phyloP scores from a whole-genome alignment of 2,329 filamentous ascomycete species.

The Exophiala spinifera region DNA sequence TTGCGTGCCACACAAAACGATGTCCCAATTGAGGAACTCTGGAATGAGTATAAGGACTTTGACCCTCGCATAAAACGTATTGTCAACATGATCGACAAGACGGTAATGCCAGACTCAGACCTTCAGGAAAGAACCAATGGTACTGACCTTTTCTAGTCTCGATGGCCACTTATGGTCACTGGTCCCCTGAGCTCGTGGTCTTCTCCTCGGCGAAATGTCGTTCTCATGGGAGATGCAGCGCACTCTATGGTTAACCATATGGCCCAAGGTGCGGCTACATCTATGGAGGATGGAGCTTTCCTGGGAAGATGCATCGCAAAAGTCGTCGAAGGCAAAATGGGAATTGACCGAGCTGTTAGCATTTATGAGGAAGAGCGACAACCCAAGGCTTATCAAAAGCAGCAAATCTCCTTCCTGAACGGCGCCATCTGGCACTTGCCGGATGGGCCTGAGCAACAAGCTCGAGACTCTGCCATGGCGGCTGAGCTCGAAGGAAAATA shows the following conservation, averaged over 20 bases:
- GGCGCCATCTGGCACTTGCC: conserved; percentile 12
- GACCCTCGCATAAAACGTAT: conserved; percentile 42
- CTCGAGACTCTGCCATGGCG: conserved; percentile 6
- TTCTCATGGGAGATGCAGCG: conserved; percentile 41
- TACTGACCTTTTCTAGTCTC: not conserved
- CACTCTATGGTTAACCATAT: conserved; percentile 45
- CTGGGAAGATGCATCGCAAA: conserved; percentile 36
- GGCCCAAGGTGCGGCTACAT: conserved; percentile 43
- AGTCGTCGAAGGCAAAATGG: conserved; percentile 35
- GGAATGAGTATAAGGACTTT: conserved; percentile 42
- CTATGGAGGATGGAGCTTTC: conserved; percentile 45
- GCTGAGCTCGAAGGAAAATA: conserved; percentile 27
- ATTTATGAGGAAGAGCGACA: conserved; percentile 42
- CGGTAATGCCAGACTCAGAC: no score
- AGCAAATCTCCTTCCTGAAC: conserved; percentile 13
- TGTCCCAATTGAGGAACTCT: conserved; percentile 41
- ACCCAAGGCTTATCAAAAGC: conserved; percentile 37
- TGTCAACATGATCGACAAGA: conserved; percentile 11
- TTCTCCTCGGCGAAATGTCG: conserved; percentile 39
- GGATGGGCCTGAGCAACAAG: conserved; percentile 6
- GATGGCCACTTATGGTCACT: conserved; percentile 45
- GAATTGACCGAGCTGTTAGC: conserved; percentile 34
- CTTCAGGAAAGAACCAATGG: no score
- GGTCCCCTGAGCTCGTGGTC: conserved; percentile 42
- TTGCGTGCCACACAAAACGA: conserved; percentile 36